A percentile compares a stretch with the other conserved stretches of the same genome.
Conservation (phyloP, 192 early-diverging fungal species). For the Coemansia javaensis region DNA sequence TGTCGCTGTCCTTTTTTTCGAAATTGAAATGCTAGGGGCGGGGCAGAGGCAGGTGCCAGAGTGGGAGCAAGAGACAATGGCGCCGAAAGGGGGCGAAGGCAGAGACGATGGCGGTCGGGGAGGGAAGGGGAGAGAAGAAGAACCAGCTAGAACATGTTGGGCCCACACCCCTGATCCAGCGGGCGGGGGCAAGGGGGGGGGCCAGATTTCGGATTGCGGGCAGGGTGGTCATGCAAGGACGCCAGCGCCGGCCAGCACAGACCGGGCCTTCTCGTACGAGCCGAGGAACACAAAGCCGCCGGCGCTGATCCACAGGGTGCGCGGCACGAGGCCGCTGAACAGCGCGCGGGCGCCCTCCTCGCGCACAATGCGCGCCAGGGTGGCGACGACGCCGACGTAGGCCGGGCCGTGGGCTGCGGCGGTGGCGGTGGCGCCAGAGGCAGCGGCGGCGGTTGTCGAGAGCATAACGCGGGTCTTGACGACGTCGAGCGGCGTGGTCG, state of each 20-base stretch:
- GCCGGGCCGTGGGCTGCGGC: constrained; percentile 33
- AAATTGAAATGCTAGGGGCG: no score
- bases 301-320: constrained; percentile 92
- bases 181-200: no score
- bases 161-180: no score
- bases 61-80: no score
- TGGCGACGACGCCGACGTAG: constrained; percentile 66
- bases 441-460: constrained; percentile 50
- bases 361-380: constrained; percentile 65
- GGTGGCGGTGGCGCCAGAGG: constrained; percentile 1
- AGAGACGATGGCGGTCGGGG: no score
- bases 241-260: constrained; percentile 18
- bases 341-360: constrained; percentile 76
- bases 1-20: no score
- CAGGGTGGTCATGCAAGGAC: no score
- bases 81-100: no score
- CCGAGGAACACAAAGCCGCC: constrained; percentile 96
- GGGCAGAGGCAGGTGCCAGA: no score
- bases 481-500: constrained; percentile 95
- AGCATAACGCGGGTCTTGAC: constrained; percentile 96
- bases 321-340: constrained; percentile 87
- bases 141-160: no score
- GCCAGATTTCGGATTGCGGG: no score
- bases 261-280: constrained; percentile 79
- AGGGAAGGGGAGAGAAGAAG: no score